Percentiles rank a stretch among this genome's conserved stretches.
Evolutionary conservation across 2,329 filamentous ascomycete genomes (phyloP).

Genomic region (Ascochyta rabiei): DNA sequence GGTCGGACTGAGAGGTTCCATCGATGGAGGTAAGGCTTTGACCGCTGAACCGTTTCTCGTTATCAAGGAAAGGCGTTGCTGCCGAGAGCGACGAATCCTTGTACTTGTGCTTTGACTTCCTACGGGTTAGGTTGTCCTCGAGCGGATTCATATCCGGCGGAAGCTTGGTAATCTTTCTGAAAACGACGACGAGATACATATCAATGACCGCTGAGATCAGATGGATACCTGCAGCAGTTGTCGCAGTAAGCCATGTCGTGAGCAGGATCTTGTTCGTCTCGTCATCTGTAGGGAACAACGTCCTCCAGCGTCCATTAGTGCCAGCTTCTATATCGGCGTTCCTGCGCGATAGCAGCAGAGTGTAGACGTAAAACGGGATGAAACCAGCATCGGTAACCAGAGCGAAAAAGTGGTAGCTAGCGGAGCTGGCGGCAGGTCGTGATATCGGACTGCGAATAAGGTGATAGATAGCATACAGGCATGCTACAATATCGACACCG

Average conservation of each 20-base stretch:
- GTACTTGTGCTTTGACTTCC: constrained; percentile 71
- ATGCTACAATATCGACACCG: constrained; percentile 74
- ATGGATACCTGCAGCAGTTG: constrained; percentile 70
- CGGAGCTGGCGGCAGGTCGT: constrained; percentile 78
- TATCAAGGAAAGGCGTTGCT: constrained; percentile 52
- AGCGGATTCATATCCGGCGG: constrained; percentile 96
- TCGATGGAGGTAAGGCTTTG: constrained; percentile 49
- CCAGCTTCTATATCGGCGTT: constrained; percentile 57
- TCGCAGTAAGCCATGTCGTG: constrained; percentile 71
- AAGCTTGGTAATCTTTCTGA: constrained; percentile 79
- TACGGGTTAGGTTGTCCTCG: constrained; percentile 81
- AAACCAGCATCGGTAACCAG: constrained; percentile 72
- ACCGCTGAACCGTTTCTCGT: constrained; percentile 68
- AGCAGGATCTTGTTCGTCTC: constrained; percentile 66
- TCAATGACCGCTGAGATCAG: constrained; percentile 72
- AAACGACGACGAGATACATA: constrained; percentile 76
- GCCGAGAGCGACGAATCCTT: constrained; percentile 64
- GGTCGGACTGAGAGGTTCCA: constrained; percentile 39
- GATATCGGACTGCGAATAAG: constrained; percentile 71
- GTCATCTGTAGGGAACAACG: constrained; percentile 65
- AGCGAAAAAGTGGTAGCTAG: constrained; percentile 89
- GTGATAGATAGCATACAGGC: constrained; percentile 81
- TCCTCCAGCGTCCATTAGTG: constrained; percentile 66
- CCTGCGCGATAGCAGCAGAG: constrained; percentile 59
- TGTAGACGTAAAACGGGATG: constrained; percentile 68